Percentiles rank a stretch among this genome's conserved stretches.
Evolutionary conservation across 2,329 filamentous ascomycete species (phyloP).

Genomic region (Triangularia verruculosa): DNA sequence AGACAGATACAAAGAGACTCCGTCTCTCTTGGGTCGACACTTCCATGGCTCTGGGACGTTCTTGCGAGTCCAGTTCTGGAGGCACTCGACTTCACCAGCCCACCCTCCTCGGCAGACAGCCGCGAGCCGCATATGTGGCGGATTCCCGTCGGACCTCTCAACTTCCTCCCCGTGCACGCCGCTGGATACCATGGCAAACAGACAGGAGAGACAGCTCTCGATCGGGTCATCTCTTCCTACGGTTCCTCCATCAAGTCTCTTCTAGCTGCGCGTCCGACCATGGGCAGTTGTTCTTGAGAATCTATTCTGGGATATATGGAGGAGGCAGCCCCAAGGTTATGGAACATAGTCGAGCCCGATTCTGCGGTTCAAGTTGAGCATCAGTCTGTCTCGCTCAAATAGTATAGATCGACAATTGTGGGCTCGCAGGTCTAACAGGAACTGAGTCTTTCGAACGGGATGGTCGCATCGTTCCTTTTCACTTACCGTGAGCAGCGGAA

Average conservation of each 20-base stretch:
- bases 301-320: too few relatives aligned
- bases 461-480: too few relatives aligned
- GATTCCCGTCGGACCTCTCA: constrained; percentile 8
- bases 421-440: too few relatives aligned
- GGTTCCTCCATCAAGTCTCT: constrained; percentile 8
- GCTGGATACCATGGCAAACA: background rate
- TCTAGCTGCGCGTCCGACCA: too few relatives aligned
- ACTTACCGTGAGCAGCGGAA: too few relatives aligned
- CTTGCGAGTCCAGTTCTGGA: background rate
- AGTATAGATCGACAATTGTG: too few relatives aligned
- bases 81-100: background rate
- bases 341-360: too few relatives aligned
- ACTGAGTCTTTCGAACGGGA: too few relatives aligned
- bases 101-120: background rate
- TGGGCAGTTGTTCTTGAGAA: too few relatives aligned
- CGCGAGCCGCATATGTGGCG: constrained; percentile 9
- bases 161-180: constrained; percentile 12
- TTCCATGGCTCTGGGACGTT: constrained; percentile 14
- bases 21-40: background rate
- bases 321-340: too few relatives aligned
- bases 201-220: background rate
- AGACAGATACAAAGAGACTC: background rate
- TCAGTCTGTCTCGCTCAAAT: too few relatives aligned
- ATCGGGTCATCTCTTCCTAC: constrained; percentile 16
- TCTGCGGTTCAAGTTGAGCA: too few relatives aligned